Conservation (phyloP, 1,284 basidiomycete species). For the Fomitopsis pinicola region DNA sequence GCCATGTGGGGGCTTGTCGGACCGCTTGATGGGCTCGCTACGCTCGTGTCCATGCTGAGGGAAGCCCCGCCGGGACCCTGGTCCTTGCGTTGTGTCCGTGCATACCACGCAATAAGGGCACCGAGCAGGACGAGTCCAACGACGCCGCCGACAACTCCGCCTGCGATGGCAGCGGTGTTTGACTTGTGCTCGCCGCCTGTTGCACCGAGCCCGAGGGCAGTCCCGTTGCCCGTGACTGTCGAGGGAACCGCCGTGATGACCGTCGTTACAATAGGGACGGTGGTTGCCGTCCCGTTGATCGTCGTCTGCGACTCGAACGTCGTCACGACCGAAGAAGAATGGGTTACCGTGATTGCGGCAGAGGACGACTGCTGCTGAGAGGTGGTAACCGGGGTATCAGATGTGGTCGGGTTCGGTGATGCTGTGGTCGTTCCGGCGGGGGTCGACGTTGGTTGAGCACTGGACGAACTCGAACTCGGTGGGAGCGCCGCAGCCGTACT, state of each 20-base stretch:
- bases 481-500: background rate
- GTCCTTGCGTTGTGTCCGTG: background rate
- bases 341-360: background rate
- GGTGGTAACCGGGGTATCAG: background rate
- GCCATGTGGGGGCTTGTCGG: background rate
- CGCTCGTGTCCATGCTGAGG: background rate
- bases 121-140: background rate
- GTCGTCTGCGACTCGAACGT: background rate
- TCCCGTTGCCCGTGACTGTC: background rate
- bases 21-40: background rate
- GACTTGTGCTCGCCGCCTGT: background rate
- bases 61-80: background rate
- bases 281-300: background rate
- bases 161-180: background rate
- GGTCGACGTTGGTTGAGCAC: background rate
- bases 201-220: background rate
- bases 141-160: background rate
- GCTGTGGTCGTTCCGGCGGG: background rate
- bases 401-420: background rate
- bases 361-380: background rate
- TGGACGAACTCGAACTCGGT: background rate
- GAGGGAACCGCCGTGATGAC: background rate
- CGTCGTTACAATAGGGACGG: background rate
- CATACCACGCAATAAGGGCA: background rate
- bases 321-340: background rate